A percentile compares a stretch with the other conserved stretches of the same genome.
Evolutionary conservation across 495 filamentous ascomycete species (phyloP).

Genomic region (Aspergillus homomorphus): DNA sequence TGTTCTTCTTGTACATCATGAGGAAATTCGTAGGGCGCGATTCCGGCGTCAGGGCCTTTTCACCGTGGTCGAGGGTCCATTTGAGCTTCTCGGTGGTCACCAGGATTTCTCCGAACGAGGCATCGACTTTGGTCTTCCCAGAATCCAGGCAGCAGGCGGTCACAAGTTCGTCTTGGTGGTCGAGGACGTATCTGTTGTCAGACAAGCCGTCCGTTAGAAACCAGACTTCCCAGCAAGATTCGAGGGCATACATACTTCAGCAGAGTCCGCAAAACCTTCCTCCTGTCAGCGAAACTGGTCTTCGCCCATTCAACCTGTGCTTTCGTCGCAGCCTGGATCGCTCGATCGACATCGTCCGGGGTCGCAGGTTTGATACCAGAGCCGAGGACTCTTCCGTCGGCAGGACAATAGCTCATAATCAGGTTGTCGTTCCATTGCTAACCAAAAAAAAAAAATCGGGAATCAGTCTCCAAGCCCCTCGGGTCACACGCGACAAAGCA

Average conservation of each 20-base stretch:
- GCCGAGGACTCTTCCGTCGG: slow-evolving; percentile 80
- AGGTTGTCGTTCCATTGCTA: slow-evolving; percentile 44
- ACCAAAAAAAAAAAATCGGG: neutral
- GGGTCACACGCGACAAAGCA: neutral
- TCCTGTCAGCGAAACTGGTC: slow-evolving; percentile 73
- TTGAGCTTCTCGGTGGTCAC: slow-evolving; percentile 90
- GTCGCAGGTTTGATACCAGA: slow-evolving; percentile 72
- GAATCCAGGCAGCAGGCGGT: slow-evolving; percentile 86
- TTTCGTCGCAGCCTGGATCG: slow-evolving; percentile 65
- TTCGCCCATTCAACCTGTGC: slow-evolving; percentile 80
- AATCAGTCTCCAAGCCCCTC: neutral
- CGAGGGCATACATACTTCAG: slow-evolving; percentile 54
- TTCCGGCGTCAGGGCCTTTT: slow-evolving; percentile 70
- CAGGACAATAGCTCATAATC: slow-evolving; percentile 75
- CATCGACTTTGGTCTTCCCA: slow-evolving; percentile 96
- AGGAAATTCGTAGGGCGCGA: slow-evolving; percentile 78
- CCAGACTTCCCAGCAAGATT: neutral
- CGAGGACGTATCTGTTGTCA: slow-evolving; percentile 63
- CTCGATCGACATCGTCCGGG: slow-evolving; percentile 73
- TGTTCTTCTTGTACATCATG: slow-evolving; percentile 94
- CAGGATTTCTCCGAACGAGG: slow-evolving; percentile 87
- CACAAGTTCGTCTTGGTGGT: slow-evolving; percentile 86
- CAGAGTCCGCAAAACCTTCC: slow-evolving; percentile 77
- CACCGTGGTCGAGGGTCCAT: slow-evolving; percentile 92
- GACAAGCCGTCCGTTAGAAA: slow-evolving; percentile 1